A percentile compares a stretch with the other conserved stretches of the same genome.
Evolutionary conservation across 345 rosid genomes (phyloP).

Genomic region (Lumnitzera racemosa): DNA sequence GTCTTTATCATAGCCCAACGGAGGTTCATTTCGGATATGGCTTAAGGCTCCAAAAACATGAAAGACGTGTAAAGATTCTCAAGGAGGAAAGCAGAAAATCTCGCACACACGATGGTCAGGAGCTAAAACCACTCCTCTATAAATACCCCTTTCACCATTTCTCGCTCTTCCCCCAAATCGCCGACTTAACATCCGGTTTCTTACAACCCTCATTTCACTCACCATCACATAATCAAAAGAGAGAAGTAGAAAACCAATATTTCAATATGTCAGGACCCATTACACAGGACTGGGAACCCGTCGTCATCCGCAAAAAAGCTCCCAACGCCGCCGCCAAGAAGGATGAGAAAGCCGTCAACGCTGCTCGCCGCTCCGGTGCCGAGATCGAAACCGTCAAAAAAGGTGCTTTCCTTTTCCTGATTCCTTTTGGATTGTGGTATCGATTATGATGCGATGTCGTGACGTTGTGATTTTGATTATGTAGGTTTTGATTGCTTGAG

Average conservation of each 20-base stretch:
- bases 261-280: constrained; percentile 55
- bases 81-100: no score
- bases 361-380: constrained; percentile 80
- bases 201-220: no score
- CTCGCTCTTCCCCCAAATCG: no score
- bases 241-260: background rate
- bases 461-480: background rate
- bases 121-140: no score
- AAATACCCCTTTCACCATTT: no score
- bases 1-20: no score
- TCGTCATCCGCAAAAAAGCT: constrained; percentile 54
- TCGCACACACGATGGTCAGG: no score
- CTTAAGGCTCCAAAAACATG: no score
- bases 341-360: constrained; percentile 82
- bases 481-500: background rate
- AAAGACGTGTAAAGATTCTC: no score
- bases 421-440: background rate
- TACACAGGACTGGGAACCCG: constrained; percentile 86
- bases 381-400: constrained; percentile 64
- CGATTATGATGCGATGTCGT: background rate
- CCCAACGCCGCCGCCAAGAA: constrained; percentile 40
- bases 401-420: constrained; percentile 20
- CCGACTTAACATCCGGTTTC: no score
- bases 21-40: no score
- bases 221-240: no score